These are phyloP conservation scores for Aspergillus pseudoterreus DNA, from an alignment of 2,329 filamentous ascomycete genomes.

Conservation along the genomic window DNA sequence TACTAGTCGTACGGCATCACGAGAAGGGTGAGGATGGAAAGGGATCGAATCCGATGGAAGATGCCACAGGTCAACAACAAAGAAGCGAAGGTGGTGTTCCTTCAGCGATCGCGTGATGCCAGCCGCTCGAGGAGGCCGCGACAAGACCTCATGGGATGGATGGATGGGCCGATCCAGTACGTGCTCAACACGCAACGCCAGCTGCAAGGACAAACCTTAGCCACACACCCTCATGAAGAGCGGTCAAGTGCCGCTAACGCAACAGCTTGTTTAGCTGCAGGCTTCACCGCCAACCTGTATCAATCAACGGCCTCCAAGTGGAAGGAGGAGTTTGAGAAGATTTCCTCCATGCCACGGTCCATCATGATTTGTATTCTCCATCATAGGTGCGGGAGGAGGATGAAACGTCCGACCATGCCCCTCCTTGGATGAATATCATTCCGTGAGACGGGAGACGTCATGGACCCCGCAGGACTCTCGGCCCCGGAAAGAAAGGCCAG, in stretches of 20 bases:
- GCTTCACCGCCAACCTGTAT: slow-evolving; percentile 13
- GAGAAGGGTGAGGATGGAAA: background rate
- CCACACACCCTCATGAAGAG: slow-evolving; percentile 20
- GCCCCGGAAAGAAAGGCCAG: background rate
- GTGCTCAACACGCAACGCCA: slow-evolving; percentile 9
- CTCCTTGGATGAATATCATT: too few relatives aligned
- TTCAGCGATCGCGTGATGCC: slow-evolving; percentile 3
- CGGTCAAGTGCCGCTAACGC: slow-evolving; percentile 24
- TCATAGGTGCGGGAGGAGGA: background rate
- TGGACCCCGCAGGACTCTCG: background rate
- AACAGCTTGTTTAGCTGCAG: slow-evolving; percentile 3
- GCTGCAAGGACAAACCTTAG: slow-evolving; percentile 27
- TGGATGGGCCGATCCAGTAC: background rate
- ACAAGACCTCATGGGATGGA: background rate
- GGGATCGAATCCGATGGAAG: background rate
- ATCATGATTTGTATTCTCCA: too few relatives aligned
- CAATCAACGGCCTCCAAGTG: too few relatives aligned
- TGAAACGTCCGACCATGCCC: too few relatives aligned
- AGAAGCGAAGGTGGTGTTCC: background rate
- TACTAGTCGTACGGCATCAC: background rate
- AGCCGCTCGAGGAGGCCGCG: background rate
- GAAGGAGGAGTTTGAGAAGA: too few relatives aligned
- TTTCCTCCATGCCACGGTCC: too few relatives aligned
- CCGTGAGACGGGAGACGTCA: background rate
- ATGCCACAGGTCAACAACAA: background rate